Evolutionary conservation across 495 filamentous ascomycete genomes (phyloP).

Genomic region (Podospora pseudocomata): DNA sequence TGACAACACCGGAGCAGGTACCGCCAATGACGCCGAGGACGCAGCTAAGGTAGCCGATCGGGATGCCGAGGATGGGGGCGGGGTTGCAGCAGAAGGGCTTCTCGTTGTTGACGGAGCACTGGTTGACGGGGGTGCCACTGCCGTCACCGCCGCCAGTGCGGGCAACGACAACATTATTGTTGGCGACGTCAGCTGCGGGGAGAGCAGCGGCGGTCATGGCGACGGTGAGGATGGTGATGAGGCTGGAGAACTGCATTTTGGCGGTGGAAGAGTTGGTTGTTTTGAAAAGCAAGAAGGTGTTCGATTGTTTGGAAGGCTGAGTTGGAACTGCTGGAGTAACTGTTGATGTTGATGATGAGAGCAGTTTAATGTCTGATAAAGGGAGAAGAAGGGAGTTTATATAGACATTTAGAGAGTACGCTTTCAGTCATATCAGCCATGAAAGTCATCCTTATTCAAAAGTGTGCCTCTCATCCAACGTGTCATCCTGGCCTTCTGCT

Average conservation of each 20-base stretch:
- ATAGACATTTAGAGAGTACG: constrained; percentile 1
- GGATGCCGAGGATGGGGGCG: constrained; percentile 1
- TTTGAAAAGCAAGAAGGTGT: not conserved
- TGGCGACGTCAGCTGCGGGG: constrained; percentile 5
- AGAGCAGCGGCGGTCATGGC: constrained; percentile 17
- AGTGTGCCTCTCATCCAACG: not conserved
- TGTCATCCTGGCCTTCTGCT: not conserved
- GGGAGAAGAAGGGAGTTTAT: constrained; percentile 3
- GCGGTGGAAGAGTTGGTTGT: not conserved
- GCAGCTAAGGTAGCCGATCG: constrained; percentile 4
- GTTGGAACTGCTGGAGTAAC: not conserved
- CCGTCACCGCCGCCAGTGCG: constrained; percentile 13
- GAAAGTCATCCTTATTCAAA: not conserved
- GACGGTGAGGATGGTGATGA: constrained; percentile 15
- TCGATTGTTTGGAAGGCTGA: not conserved
- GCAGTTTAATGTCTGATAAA: not conserved
- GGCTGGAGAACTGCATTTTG: constrained; percentile 18
- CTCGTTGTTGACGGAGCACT: constrained; percentile 6
- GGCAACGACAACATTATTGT: not conserved
- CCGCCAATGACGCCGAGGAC: constrained; percentile 6
- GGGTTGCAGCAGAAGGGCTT: constrained; percentile 18
- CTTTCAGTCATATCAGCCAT: not conserved
- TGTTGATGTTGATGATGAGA: constrained; percentile 1
- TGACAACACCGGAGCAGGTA: constrained; percentile 4
- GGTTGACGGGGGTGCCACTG: not conserved